phyloP scores from a whole-genome alignment of 768 basidiomycete genomes.

The Boletus coccyginus region DNA sequence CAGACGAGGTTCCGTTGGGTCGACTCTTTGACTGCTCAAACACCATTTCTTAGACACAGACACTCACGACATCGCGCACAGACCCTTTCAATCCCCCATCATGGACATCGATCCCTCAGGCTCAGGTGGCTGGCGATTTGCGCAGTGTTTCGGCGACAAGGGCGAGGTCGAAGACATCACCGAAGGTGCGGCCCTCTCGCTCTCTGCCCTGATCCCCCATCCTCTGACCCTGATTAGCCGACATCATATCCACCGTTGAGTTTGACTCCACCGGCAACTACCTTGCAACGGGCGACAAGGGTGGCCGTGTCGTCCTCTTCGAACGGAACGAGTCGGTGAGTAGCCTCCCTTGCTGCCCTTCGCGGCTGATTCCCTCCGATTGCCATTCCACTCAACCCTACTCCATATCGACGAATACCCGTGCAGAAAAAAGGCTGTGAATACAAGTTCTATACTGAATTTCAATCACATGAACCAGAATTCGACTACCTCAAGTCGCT shows the following conservation, averaged over 20 bases:
- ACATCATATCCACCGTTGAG: conserved; percentile 99
- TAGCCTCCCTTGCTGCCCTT: conserved; percentile 13
- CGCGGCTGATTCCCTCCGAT: conserved; percentile 36
- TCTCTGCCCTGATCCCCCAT: conserved; percentile 14
- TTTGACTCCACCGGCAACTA: conserved; percentile 99
- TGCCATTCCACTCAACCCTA: conserved; percentile 12
- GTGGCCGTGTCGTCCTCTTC: conserved; percentile 96
- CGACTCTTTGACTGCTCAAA: conserved; percentile 16
- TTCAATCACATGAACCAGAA: conserved; percentile 99
- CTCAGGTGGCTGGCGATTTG: conserved; percentile 95
- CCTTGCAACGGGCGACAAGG: conserved; percentile 99
- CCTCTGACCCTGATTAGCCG: conserved; percentile 57
- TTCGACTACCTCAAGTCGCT: conserved; percentile 99
- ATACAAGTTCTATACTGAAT: conserved; percentile 99
- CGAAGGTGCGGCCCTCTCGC: conserved; percentile 63
- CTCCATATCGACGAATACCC: background rate
- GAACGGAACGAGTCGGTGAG: conserved; percentile 96
- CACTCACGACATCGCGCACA: conserved; percentile 10
- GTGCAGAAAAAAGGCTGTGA: conserved; percentile 98
- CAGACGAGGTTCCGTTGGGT: conserved; percentile 13
- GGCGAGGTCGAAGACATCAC: conserved; percentile 99
- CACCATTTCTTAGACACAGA: conserved; percentile 1
- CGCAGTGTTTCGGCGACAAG: conserved; percentile 99
- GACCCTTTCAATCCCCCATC: conserved; percentile 7
- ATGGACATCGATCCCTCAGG: conserved; percentile 86